Conservation (phyloP, 164 flowering plant genomes). For the Stephania cephalantha region DNA sequence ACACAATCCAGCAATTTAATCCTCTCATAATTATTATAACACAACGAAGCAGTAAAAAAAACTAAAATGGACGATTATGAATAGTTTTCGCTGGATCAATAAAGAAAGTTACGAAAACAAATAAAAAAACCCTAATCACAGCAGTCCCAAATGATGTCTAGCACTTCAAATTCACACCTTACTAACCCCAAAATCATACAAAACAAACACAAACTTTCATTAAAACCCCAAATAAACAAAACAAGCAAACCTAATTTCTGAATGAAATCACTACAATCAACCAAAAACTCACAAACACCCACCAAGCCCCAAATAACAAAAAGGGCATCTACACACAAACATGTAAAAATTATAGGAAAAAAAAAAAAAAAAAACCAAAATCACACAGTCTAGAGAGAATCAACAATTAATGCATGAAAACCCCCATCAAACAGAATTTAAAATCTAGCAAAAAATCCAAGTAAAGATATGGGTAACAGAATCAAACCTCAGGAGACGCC, state of each 20-base stretch:
- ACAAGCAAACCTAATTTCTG: background rate
- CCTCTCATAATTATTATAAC: background rate
- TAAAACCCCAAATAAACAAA: no score
- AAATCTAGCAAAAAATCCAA: background rate
- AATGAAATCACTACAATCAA: background rate
- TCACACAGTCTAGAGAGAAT: background rate
- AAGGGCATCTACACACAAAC: background rate
- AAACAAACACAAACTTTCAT: background rate
- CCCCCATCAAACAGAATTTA: background rate
- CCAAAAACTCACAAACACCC: background rate
- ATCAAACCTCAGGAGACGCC: background rate
- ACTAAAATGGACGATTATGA: background rate
- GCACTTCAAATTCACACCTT: background rate
- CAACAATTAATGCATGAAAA: no score
- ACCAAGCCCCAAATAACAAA: background rate
- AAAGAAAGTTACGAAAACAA: background rate
- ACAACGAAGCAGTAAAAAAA: no score
- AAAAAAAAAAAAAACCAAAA: background rate
- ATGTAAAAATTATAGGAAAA: no score
- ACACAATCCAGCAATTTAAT: background rate
- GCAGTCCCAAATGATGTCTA: background rate
- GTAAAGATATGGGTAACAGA: background rate
- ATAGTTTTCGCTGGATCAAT: background rate
- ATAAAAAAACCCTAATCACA: background rate
- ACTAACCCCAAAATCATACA: no score